phyloP scores from a whole-genome alignment of 371 early-diverging fungal genomes.

The Mucor plumbeus region DNA sequence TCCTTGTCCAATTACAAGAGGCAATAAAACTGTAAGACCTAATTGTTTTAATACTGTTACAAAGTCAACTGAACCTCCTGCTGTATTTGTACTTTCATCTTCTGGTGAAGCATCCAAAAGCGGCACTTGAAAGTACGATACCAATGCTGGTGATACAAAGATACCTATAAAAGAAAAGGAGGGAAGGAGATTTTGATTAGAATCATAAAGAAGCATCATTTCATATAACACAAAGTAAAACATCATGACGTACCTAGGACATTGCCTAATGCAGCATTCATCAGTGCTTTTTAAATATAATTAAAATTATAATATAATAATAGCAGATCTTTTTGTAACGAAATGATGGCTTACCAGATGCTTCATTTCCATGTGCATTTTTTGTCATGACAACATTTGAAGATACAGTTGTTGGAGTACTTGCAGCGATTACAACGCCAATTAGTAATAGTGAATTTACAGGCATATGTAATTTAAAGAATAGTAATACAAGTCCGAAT shows the following conservation, averaged over 20 bases:
- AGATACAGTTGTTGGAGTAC: conserved; percentile 79
- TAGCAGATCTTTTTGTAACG: neutral
- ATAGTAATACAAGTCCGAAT: conserved; percentile 60
- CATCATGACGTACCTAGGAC: conserved; percentile 43
- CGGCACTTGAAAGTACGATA: conserved; percentile 44
- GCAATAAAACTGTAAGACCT: conserved; percentile 66
- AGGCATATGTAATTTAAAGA: conserved; percentile 47
- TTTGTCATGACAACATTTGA: conserved; percentile 84
- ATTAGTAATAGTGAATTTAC: conserved; percentile 65
- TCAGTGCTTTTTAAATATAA: conserved; percentile 44
- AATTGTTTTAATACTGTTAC: conserved; percentile 61
- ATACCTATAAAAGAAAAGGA: conserved; percentile 48
- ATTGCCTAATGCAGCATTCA: conserved; percentile 77
- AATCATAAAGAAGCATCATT: no score
- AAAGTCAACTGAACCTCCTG: conserved; percentile 55
- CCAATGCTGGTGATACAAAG: conserved; percentile 68
- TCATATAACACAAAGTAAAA: neutral
- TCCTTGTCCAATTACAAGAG: conserved; percentile 69
- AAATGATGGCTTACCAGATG: conserved; percentile 43
- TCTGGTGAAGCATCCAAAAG: conserved; percentile 48
- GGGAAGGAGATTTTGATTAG: no score
- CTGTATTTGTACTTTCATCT: conserved; percentile 40
- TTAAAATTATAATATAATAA: neutral
- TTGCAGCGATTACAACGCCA: conserved; percentile 71
- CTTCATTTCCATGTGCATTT: conserved; percentile 74